Evolutionary conservation across 768 basidiomycete species (phyloP), one percentile per base, ranked within the genome.

Genomic region (Tricholoma flavovirens): DNA sequence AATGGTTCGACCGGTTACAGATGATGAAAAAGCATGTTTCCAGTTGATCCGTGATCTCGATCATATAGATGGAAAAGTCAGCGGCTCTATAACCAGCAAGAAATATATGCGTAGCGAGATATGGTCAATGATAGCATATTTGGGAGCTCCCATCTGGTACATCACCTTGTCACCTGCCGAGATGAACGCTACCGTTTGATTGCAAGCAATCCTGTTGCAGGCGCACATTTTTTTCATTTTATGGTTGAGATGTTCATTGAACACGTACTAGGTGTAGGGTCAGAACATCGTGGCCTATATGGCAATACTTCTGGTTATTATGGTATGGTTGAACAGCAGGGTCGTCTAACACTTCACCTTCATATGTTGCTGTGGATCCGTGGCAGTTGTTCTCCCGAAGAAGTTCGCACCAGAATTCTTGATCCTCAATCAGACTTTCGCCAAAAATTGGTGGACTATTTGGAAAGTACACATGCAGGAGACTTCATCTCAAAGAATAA

Each of bases 331-430:
- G 74, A 77, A 52, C 67, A 71, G 29, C 75, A 77, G 57, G 74
- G 74, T 1, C 24, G 24, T 26, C 24, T 26, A 26, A 26, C 24
- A 26, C 24, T 26, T 26, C 24, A 26, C 24, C 24, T 74, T 2
- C 74, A 75, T 53, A 36, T 71, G 50, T 40, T 76, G 5, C 21
- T 75, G 1, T 76, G 74, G 73, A 67, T 75, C n/a, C 32, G 52
- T 26, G 59, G 62, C 10, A 40, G 53, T 0, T 38, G 64, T 9
- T 63, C 61, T 3, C 74, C 72, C 0, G 67, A 73, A 46, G 62
- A 72, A 43, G 66, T 74, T 1, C 11, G 70, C 7, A 59, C 71
- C 26, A 56, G 49, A 19, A 36, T 75, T 0, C 32, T 70, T 19
- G 56, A 62, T 33, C 33, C 33, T 33, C 33, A 33, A 29, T 8